A percentile compares a stretch with the other conserved stretches of the same genome.
Evolutionary conservation across 225 moss, liverwort and hornwort genomes (phyloP).

Genomic region (Anthoceros angustus): DNA sequence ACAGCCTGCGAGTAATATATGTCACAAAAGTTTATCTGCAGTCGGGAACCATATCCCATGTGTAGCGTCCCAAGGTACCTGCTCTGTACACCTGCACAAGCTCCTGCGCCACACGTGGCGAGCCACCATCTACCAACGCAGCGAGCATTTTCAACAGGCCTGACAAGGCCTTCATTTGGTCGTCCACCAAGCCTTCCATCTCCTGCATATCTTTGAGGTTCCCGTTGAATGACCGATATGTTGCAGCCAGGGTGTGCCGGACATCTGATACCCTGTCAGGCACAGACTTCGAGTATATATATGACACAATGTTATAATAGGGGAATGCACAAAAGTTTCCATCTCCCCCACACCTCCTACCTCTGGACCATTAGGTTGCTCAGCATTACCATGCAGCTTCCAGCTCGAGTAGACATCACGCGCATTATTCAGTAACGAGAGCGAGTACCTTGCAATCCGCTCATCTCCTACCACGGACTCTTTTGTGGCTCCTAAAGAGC

Average conservation of each 20-base stretch:
- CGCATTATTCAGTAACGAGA: too few relatives aligned
- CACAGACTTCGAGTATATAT: conserved; percentile 37
- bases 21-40: too few relatives aligned
- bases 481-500: too few relatives aligned
- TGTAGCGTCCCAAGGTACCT: conserved; percentile 64
- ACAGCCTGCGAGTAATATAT: too few relatives aligned
- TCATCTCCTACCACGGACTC: too few relatives aligned
- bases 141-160: conserved; percentile 64
- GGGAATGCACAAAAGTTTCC: not conserved
- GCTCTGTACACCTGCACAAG: conserved; percentile 71
- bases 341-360: too few relatives aligned
- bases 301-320: not conserved
- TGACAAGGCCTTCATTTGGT: conserved; percentile 70
- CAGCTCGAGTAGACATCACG: too few relatives aligned
- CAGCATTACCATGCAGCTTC: too few relatives aligned
- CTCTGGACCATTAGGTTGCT: too few relatives aligned
- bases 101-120: conserved; percentile 78
- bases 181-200: conserved; percentile 78
- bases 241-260: conserved; percentile 40
- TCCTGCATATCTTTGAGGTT: conserved; percentile 46
- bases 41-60: too few relatives aligned
- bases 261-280: conserved; percentile 37
- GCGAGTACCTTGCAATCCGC: too few relatives aligned
- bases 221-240: conserved; percentile 73
- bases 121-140: conserved; percentile 69